These are phyloP conservation scores for Mucor racemosus DNA, from an alignment of 371 early-diverging fungal species.

Conservation along the genomic window DNA sequence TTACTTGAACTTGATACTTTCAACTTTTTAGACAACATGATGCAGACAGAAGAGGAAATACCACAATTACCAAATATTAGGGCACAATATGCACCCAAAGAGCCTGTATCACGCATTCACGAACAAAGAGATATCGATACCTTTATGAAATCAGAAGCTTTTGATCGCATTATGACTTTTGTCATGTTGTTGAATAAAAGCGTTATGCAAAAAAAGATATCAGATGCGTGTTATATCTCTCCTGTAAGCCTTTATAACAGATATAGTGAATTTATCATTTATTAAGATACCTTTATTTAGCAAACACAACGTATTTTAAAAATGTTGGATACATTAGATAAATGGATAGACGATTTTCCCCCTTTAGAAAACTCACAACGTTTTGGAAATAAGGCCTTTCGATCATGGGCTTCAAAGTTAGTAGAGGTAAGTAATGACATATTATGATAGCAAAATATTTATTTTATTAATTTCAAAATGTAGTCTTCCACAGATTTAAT, in stretches of 20 bases:
- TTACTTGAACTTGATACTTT: not conserved
- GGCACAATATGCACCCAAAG: slow-evolving; percentile 22
- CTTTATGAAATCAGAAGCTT: slow-evolving; percentile 71
- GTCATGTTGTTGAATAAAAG: slow-evolving; percentile 71
- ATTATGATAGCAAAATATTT: not conserved
- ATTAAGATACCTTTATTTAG: slow-evolving; percentile 27
- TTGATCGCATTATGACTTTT: slow-evolving; percentile 74
- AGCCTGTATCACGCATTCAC: slow-evolving; percentile 62
- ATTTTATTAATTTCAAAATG: not conserved
- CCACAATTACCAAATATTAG: slow-evolving; percentile 19
- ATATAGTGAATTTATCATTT: not conserved
- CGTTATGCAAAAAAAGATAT: slow-evolving; percentile 62
- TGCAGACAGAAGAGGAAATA: not conserved
- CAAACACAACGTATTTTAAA: slow-evolving; percentile 57
- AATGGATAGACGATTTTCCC: slow-evolving; percentile 79
- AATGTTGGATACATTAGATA: slow-evolving; percentile 68
- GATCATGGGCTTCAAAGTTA: slow-evolving; percentile 64
- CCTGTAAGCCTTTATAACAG: slow-evolving; percentile 34
- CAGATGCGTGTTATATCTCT: slow-evolving; percentile 61
- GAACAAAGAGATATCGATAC: slow-evolving; percentile 56
- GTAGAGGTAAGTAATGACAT: slow-evolving; percentile 41
- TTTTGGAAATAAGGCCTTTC: slow-evolving; percentile 82
- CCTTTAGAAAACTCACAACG: slow-evolving; percentile 75
- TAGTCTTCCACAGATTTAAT: slow-evolving; percentile 31
- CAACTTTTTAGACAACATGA: not conserved